Base-by-base conservation (phyloP, 768 basidiomycete genomes). In the Leccinum broughii region DNA sequence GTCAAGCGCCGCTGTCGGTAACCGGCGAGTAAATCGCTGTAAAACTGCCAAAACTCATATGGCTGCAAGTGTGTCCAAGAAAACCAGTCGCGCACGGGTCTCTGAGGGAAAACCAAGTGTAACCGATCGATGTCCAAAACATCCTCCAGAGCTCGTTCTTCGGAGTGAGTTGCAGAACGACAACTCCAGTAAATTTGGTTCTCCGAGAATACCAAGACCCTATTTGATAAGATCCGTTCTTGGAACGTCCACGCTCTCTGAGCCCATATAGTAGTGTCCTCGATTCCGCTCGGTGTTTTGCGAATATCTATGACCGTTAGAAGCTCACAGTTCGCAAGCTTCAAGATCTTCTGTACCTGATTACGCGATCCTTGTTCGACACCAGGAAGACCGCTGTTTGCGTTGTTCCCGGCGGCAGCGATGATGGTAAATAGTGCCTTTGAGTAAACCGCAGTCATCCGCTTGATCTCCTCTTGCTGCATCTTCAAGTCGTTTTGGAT, bases 401-500 rank as follows among this genome's bases (percentile, higher is more conserved):
- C 65, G 5, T 58, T 11, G 28, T 57, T 35, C 1, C 65, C 64
- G 6, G 61, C 37, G 1, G 61, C 67, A 28, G 68, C 68, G 10
- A 68, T 62, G 17, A 69, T 64, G 6, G 69, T 64, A 22, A 69
- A 66, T 2, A 66, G 41, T 1, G 69, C 56, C 4, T 28, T 37
- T 0, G 59, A 61, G 34, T 72, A 70, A 15, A 72, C 62, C 0
- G 60, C 56, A 20, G 62, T 61, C 70, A 72, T 72, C 17, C 54
- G 61, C 35, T 11, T 30, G 20, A 72, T 62, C 48, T 70, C 70
- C 6, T 52, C 20, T 11, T 62, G 53, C 15, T 62, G 55, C 61
- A 68, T 68, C 51, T 41, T 39, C 22, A 32, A 32, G 13, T 70
- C 56, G 15, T 70, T 30, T 50, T 68, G 69, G 35, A 60, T 57